phyloP scores from a whole-genome alignment of 352 stramenopile species.

The Phytophthora pistaciae region DNA sequence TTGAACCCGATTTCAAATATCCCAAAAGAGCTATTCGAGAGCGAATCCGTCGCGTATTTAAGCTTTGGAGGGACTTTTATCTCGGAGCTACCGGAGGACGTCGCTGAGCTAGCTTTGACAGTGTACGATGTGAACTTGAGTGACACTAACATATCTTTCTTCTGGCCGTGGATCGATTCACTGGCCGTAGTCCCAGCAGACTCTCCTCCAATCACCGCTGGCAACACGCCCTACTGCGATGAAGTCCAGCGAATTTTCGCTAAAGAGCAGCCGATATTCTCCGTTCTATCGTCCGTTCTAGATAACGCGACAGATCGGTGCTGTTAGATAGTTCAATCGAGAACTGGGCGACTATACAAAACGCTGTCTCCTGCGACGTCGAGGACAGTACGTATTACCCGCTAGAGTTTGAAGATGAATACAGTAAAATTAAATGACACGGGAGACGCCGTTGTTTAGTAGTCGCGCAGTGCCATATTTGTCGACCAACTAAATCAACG shows the following conservation, averaged over 20 bases:
- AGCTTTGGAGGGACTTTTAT: constrained; percentile 35
- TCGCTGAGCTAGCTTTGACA: constrained; percentile 25
- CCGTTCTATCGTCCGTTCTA: not conserved
- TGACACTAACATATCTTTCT: constrained; percentile 40
- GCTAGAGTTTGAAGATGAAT: constrained; percentile 22
- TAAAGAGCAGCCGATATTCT: constrained; percentile 1
- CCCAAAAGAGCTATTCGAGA: constrained; percentile 41
- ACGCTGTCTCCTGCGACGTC: constrained; percentile 8
- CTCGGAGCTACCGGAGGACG: constrained; percentile 29
- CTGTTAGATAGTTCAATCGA: constrained; percentile 8
- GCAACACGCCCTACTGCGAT: constrained; percentile 30
- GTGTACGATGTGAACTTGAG: constrained; percentile 37
- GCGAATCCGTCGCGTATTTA: constrained; percentile 35
- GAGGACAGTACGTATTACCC: constrained; percentile 12
- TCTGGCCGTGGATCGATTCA: constrained; percentile 41
- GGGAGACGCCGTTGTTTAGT: not conserved
- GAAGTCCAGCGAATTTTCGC: constrained; percentile 22
- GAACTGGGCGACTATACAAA: constrained; percentile 5
- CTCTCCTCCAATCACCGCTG: constrained; percentile 21
- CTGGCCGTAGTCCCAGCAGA: not conserved
- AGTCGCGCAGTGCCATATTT: not conserved
- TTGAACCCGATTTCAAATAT: constrained; percentile 33
- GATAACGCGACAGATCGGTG: not conserved
- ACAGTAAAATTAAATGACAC: constrained; percentile 18
- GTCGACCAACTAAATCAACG: not conserved